Evolutionary conservation across 106 monocot species (phyloP).

Genomic region (Allium cepa): DNA sequence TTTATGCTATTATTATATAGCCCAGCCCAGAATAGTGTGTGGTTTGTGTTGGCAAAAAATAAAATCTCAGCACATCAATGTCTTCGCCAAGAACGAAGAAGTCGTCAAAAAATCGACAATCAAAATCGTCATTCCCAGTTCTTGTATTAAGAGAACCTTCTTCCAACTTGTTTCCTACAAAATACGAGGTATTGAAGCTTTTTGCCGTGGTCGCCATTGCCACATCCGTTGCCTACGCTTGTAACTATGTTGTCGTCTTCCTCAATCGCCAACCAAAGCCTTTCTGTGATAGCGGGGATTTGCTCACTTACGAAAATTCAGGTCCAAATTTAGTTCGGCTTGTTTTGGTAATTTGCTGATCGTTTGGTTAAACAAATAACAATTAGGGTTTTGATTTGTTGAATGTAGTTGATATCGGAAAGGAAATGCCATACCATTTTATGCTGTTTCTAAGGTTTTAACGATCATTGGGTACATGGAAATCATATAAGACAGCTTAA

Average conservation of each 20-base stretch:
- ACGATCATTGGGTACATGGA: no score
- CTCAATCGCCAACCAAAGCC: slow-evolving; percentile 39
- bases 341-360: not conserved
- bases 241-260: slow-evolving; percentile 27
- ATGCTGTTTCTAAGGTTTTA: no score
- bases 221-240: slow-evolving; percentile 47
- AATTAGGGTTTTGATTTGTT: slow-evolving; percentile 1
- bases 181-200: slow-evolving; percentile 40
- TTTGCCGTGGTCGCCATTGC: slow-evolving; percentile 65
- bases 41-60: no score
- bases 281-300: slow-evolving; percentile 59
- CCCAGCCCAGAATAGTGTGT: no score
- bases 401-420: not conserved
- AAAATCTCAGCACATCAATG: not conserved
- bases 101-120: not conserved
- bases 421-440: no score
- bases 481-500: no score
- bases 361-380: not conserved
- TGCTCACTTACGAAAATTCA: slow-evolving; percentile 1
- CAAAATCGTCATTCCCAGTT: not conserved
- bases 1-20: no score
- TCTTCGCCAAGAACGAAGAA: slow-evolving; percentile 2
- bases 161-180: slow-evolving; percentile 55
- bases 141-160: not conserved
- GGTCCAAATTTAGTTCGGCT: slow-evolving; percentile 6